A percentile compares a stretch with the other conserved stretches of the same genome.
Conservation (phyloP, 1,284 basidiomycete genomes). For the Heterobasidion occidentale region DNA sequence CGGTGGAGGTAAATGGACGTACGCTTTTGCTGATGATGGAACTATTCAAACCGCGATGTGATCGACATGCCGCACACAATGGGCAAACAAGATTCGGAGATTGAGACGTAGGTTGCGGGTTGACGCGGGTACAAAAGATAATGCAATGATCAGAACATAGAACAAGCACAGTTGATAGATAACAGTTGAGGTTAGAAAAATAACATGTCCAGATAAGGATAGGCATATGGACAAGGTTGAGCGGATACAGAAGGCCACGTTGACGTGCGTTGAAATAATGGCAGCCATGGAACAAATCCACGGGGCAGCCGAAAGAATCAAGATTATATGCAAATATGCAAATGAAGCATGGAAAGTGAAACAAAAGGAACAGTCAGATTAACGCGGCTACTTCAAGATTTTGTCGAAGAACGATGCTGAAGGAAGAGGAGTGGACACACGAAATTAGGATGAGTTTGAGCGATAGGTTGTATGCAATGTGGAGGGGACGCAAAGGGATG, state of each 20-base stretch:
- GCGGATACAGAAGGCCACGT: not conserved
- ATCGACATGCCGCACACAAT: slow-evolving; percentile 9
- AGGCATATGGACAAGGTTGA: not conserved
- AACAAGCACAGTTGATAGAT: slow-evolving; percentile 9
- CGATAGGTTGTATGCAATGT: slow-evolving; percentile 14
- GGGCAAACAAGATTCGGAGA: slow-evolving; percentile 4
- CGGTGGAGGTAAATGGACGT: slow-evolving; percentile 25
- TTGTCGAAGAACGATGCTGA: slow-evolving; percentile 37
- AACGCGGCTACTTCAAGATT: slow-evolving; percentile 37
- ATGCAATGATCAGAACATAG: slow-evolving; percentile 5
- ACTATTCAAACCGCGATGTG: slow-evolving; percentile 22
- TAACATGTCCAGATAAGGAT: slow-evolving; percentile 10
- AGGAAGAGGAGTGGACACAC: slow-evolving; percentile 14
- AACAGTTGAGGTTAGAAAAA: slow-evolving; percentile 16
- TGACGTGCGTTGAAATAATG: not conserved
- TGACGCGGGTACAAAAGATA: slow-evolving; percentile 7
- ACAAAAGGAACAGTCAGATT: slow-evolving; percentile 22
- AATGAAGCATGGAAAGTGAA: slow-evolving; percentile 11
- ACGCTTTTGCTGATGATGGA: slow-evolving; percentile 65
- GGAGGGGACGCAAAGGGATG: slow-evolving; percentile 17
- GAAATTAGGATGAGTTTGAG: slow-evolving; percentile 15
- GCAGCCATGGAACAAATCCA: not conserved
- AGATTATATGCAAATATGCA: slow-evolving; percentile 1
- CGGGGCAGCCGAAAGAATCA: slow-evolving; percentile 3
- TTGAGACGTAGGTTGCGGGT: not conserved